Evolutionary conservation across 1,284 basidiomycete species (phyloP), one percentile per base, ranked within the genome.

Genomic region (Microstroma glucosiphilum): DNA sequence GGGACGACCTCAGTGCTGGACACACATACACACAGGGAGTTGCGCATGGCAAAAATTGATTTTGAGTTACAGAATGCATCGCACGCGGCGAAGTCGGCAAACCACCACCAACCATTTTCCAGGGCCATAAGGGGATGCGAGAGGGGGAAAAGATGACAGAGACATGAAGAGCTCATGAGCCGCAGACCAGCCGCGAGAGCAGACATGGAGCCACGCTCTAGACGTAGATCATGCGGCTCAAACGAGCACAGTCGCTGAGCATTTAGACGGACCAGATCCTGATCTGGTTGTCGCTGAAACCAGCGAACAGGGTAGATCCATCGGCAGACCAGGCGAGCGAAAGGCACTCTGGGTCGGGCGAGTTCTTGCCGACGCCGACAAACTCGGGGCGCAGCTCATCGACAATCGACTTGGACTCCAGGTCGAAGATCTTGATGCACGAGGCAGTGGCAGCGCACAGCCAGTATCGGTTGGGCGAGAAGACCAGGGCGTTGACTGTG

Each of bases 311-410:
- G 62, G 92, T 96, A 84, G 94, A 91, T 68, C 94, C 94, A 81
- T 97, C 94, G 65, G 94, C 88, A 65, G 92, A 96, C 96, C 96
- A 99, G 71, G 96, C 91, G 76, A 99, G 91, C 62, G 93, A 97
- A 61, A 93, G 89, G 82, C 91, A 94, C 84, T 97, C 91, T 56
- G 96, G 93, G 77, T 91, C 89, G 77, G 87, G 86, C 59, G 89
- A 86, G 73, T 88, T 87, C 73, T 88, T 87, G 70, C 86, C 84
- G 69, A 88, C 85, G 43, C 72, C 73, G 60, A 67, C 66, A 71
- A 78, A 78, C 73, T 78, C 75, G 65, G 76, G 76, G 83, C 90
- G 92, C 85, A 98, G 90, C 84, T 98, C 93, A 79, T 97, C 96
- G 70, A 98, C 94, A 80, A 98, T 96, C 56, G 90, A 92, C 83